Evolutionary conservation across 805 yeast species (phyloP).

Genomic region (Candida succiphila): DNA sequence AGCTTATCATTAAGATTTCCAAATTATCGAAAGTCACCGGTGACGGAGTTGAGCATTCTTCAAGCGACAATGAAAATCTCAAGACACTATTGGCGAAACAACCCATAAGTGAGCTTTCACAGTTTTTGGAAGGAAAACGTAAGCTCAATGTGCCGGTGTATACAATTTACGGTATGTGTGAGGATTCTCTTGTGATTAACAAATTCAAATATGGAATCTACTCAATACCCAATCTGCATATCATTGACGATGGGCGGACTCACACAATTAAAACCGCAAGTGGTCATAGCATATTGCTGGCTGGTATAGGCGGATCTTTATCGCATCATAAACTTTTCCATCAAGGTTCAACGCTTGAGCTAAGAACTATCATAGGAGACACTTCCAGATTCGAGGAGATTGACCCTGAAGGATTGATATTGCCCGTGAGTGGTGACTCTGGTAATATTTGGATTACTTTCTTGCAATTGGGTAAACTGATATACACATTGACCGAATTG

Average conservation of each 20-base stretch:
- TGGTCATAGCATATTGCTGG: slow-evolving; percentile 40
- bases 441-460: slow-evolving; percentile 72
- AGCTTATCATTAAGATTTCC: slow-evolving; percentile 39
- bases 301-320: slow-evolving; percentile 68
- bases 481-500: slow-evolving; percentile 33
- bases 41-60: slow-evolving; percentile 27
- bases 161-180: slow-evolving; percentile 69
- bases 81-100: slow-evolving; percentile 25
- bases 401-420: slow-evolving; percentile 15
- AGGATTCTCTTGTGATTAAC: slow-evolving; percentile 59
- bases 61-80: slow-evolving; percentile 25
- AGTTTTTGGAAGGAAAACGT: slow-evolving; percentile 33
- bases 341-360: slow-evolving; percentile 39
- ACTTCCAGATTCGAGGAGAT: slow-evolving; percentile 9
- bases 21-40: slow-evolving; percentile 37
- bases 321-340: slow-evolving; percentile 61
- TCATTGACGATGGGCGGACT: slow-evolving; percentile 50
- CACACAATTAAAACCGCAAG: slow-evolving; percentile 30
- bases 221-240: slow-evolving; percentile 42
- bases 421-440: slow-evolving; percentile 50
- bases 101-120: slow-evolving; percentile 41
- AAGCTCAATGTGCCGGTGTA: slow-evolving; percentile 53
- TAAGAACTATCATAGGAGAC: slow-evolving; percentile 20
- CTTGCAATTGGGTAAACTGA: slow-evolving; percentile 59
- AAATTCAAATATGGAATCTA: slow-evolving; percentile 48